Evolutionary conservation across 1,284 basidiomycete species (phyloP), one percentile per base, ranked within the genome.

Genomic region (Anthracocystis setariae): DNA sequence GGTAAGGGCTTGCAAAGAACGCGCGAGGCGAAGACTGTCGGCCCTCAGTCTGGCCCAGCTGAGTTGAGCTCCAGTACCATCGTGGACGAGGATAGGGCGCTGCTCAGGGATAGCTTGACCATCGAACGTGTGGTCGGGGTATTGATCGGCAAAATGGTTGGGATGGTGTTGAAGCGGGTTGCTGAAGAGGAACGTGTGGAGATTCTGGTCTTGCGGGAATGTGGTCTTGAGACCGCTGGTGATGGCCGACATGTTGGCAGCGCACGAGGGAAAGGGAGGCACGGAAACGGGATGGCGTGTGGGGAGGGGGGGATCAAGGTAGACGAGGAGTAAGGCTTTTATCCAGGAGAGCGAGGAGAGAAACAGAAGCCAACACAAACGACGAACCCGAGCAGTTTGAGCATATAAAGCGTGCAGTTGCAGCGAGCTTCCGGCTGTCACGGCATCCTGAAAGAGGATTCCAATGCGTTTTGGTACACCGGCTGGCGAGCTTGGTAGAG

Each of bases 1-100:
- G 1, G 67, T 59, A 37, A 76, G 48, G 3, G 58, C 55, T n/a
- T 55, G 45, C 1, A 76, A 59, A 4, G 60, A 62, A 18, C 73
- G 59, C n/a, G 74, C 73, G 17, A 76, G 46, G 42, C 68, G 62
- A 46, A 76, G 44, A 50, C 64, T 74, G 42, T 76, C 74, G 20
- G 58, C 62, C n/a, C 25, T 51, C 15, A 74, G 38, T n/a, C 74
- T 40, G 10, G 69, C 52, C 64, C 62, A 66, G 49, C 53, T 65
- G 48, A 76, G 56, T 29, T 60, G 49, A 4, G 68, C 74, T 24
- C 74, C 74, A 0, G 74, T 58, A 10, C 62, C 66, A 44, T 66
- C 72, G 32, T 74, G 63, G 9, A 74, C 62, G 40, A 76, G 47
- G 21, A 65, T 42, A 24, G 73, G 65, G 17, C 61, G 57, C 20